These are phyloP conservation scores for Neofusicoccum umdonicola DNA, from an alignment of 2,329 filamentous ascomycete genomes.

Conservation along the genomic window DNA sequence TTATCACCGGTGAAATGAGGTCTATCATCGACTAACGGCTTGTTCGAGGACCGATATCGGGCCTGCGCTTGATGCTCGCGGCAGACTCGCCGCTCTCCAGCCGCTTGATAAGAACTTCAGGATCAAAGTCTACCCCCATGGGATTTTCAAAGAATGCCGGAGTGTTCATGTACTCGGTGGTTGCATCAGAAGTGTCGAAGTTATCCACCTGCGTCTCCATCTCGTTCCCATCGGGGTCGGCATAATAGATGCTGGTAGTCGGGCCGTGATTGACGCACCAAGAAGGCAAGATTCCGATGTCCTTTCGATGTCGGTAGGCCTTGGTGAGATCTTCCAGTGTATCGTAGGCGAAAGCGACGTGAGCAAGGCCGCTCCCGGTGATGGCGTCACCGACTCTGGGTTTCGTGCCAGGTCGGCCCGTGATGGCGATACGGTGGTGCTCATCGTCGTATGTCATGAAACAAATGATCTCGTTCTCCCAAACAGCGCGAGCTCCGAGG, in stretches of 20 bases:
- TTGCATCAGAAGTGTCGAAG: constrained; percentile 25
- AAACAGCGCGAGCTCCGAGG: constrained; percentile 33
- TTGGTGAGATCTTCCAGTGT: constrained; percentile 35
- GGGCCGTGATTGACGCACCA: constrained; percentile 51
- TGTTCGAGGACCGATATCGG: background rate
- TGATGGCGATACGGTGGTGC: constrained; percentile 49
- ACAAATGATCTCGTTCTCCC: constrained; percentile 23
- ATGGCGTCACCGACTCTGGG: background rate
- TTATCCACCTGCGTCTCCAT: constrained; percentile 48
- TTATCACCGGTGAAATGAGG: no score
- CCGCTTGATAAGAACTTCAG: constrained; percentile 41
- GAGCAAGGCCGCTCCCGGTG: constrained; percentile 32
- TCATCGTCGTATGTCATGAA: constrained; percentile 49
- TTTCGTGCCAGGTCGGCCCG: background rate
- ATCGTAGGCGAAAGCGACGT: constrained; percentile 45
- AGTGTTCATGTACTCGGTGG: constrained; percentile 40
- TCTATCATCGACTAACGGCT: background rate
- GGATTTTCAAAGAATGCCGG: constrained; percentile 43
- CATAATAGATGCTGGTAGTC: constrained; percentile 49
- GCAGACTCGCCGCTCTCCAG: constrained; percentile 25
- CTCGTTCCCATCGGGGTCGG: constrained; percentile 49
- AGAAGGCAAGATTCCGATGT: constrained; percentile 37
- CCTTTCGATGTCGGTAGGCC: constrained; percentile 39
- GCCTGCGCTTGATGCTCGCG: background rate
- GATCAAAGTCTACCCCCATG: constrained; percentile 45